These are phyloP conservation scores for Truncatella angustata DNA, from an alignment of 2,329 filamentous ascomycete species.

Conservation along the genomic window DNA sequence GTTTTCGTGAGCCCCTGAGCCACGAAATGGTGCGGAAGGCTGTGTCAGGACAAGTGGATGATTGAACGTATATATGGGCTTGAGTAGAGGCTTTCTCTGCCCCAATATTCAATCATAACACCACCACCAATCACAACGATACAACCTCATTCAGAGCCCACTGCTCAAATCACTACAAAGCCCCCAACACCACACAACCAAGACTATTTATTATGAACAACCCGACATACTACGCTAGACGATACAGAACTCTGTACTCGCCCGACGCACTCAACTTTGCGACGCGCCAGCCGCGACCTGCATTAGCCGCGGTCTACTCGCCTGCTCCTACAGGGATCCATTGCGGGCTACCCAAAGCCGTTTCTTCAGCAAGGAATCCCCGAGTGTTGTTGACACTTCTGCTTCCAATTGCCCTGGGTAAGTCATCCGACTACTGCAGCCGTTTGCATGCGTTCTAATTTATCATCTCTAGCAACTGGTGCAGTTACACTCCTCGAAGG, in stretches of 20 bases:
- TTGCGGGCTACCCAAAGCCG: constrained; percentile 10
- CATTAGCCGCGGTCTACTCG: constrained; percentile 8
- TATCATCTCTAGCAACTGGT: background rate
- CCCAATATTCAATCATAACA: background rate
- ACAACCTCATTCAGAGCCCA: background rate
- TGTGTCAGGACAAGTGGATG: background rate
- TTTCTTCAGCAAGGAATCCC: constrained; percentile 1
- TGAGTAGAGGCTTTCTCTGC: background rate
- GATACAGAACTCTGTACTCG: constrained; percentile 12
- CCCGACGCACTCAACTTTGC: constrained; percentile 12
- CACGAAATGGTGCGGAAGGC: constrained; percentile 1
- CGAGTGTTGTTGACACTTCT: background rate
- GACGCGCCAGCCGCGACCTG: background rate
- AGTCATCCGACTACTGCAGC: background rate
- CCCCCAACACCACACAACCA: no score
- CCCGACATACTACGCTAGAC: constrained; percentile 11
- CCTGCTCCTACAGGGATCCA: constrained; percentile 12
- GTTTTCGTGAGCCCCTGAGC: background rate
- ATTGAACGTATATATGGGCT: background rate
- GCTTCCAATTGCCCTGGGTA: background rate
- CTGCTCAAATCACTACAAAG: background rate
- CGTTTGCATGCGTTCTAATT: background rate
- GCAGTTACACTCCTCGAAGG: background rate
- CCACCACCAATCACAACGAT: background rate
- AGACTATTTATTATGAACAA: constrained; percentile 6